Conservation (phyloP, 2,329 filamentous ascomycete genomes). For the Dendryphion nanum region DNA sequence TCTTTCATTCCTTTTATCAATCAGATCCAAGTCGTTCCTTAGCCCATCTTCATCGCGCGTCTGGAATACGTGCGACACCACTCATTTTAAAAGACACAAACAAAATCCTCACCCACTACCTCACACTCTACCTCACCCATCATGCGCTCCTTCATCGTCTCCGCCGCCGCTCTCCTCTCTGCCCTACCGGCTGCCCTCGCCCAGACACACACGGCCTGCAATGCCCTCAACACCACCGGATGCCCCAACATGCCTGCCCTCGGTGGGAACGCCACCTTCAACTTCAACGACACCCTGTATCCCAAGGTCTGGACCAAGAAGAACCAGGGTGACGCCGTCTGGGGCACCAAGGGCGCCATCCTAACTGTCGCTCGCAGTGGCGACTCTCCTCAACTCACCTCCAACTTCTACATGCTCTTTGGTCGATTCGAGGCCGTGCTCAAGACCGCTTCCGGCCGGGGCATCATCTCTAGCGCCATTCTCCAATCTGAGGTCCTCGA, state of each 20-base stretch:
- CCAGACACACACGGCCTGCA: slow-evolving; percentile 76
- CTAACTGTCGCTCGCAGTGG: slow-evolving; percentile 70
- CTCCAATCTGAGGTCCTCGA: slow-evolving; percentile 53
- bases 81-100: slow-evolving; percentile 22
- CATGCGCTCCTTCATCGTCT: slow-evolving; percentile 35
- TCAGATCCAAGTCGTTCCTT: slow-evolving; percentile 22
- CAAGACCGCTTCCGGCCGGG: slow-evolving; percentile 48
- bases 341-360: slow-evolving; percentile 62
- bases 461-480: slow-evolving; percentile 52
- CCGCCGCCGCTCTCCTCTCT: slow-evolving; percentile 38
- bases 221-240: slow-evolving; percentile 66
- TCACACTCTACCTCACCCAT: slow-evolving; percentile 17
- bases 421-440: slow-evolving; percentile 51
- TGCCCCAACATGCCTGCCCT: slow-evolving; percentile 74
- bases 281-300: slow-evolving; percentile 54
- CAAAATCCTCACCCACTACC: slow-evolving; percentile 2
- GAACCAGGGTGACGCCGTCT: slow-evolving; percentile 64
- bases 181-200: slow-evolving; percentile 53
- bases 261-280: slow-evolving; percentile 54
- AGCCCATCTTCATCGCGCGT: slow-evolving; percentile 24
- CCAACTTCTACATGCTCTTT: slow-evolving; percentile 57
- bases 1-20: slow-evolving; percentile 5
- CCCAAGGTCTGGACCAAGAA: slow-evolving; percentile 59
- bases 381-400: slow-evolving; percentile 74
- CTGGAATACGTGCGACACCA: slow-evolving; percentile 36